Conservation (phyloP, 371 early-diverging fungal genomes). For the Mucor racemosus region DNA sequence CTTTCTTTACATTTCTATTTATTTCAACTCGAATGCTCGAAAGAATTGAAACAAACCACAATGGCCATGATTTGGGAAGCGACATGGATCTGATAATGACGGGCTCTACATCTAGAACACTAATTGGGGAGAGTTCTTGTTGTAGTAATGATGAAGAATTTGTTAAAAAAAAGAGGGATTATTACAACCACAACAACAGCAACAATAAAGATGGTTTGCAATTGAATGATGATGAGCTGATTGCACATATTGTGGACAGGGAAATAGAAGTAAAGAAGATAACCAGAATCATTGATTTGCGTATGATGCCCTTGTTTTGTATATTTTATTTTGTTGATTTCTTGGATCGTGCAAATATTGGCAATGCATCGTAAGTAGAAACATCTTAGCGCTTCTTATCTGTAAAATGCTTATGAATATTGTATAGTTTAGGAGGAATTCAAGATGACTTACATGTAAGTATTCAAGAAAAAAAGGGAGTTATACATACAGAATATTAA, state of each 20-base stretch:
- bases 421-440: slow-evolving; percentile 28
- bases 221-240: background rate
- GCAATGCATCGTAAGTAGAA: slow-evolving; percentile 43
- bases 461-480: background rate
- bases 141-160: background rate
- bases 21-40: slow-evolving; percentile 2
- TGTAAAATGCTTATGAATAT: no score
- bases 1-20: background rate
- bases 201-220: background rate
- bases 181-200: background rate
- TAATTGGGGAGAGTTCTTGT: background rate
- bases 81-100: background rate
- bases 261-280: slow-evolving; percentile 30
- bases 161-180: background rate
- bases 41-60: slow-evolving; percentile 5
- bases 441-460: slow-evolving; percentile 30
- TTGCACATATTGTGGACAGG: slow-evolving; percentile 16
- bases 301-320: slow-evolving; percentile 50
- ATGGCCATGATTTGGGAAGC: background rate
- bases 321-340: slow-evolving; percentile 52
- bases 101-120: background rate
- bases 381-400: background rate
- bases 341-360: slow-evolving; percentile 55
- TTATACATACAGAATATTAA: background rate
- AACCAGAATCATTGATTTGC: slow-evolving; percentile 41